Base-by-base conservation (phyloP, 768 basidiomycete species). In the Pleurotus giganteus region DNA sequence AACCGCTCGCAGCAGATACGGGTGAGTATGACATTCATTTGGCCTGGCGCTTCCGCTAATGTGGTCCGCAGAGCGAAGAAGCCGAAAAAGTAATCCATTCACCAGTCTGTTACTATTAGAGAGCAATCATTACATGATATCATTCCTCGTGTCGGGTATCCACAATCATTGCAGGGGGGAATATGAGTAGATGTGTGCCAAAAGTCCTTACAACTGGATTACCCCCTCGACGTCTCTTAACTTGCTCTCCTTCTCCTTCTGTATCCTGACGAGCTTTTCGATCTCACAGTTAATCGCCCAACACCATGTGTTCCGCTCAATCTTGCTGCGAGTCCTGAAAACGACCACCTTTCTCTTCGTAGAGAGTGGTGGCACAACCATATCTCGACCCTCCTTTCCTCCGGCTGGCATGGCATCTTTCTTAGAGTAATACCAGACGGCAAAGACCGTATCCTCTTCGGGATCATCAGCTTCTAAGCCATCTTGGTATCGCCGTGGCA, bases 281-380 rank as follows among this genome's bases (percentile, higher is more conserved):
- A 97, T 93, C 72, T 96, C 93, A 42, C 81, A 82, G 57, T 91
- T 94, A 61, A 98, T 71, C 0, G 91, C 92, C 89, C 91, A 97
- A 61, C 93, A 93, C 95, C 95, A 98, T 26, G 87, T 79, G 68
- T 98, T 94, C 26, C 95, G 76, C 69, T 98, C 96, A 32, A 98
- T 74, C 71, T 86, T 85, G 64, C 84, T 93, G 65, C 94, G 77
- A 49, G 88, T 85, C 58, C 84, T 80, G 61, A 89, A 87, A 1
- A 94, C 78, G 13, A 80, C 61, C 53, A 85, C 61, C 66, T 86
- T 85, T 57, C 82, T 72, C 61, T 84, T 85, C 56, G 74, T 76
- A 42, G 77, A 84, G 52, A 86, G 70, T 23, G 71, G 65, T 28
- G 81, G 91, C 29, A 84, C 60, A 7, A 58, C 54, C 7, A 9